Conservation (phyloP, 2,329 filamentous ascomycete genomes). For the Calonectria leucothoes region DNA sequence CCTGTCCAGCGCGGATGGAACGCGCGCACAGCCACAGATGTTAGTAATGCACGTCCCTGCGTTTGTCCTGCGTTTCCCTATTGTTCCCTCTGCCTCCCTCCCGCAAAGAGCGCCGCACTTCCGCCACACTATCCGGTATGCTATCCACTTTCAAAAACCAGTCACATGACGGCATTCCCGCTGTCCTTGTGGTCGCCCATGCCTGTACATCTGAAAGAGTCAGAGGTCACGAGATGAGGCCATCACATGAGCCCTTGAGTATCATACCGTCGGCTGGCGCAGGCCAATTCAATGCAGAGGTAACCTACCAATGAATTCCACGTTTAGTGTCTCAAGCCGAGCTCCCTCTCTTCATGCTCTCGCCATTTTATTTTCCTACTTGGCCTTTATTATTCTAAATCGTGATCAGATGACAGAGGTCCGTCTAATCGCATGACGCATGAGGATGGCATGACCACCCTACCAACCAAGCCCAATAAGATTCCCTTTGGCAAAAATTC, state of each 20-base stretch:
- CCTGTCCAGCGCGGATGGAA: slow-evolving; percentile 26
- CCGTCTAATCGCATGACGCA: slow-evolving; percentile 35
- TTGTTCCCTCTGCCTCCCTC: slow-evolving; percentile 13
- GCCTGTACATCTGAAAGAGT: neutral
- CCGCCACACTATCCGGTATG: slow-evolving; percentile 40
- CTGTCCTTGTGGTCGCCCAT: neutral
- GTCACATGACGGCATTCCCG: slow-evolving; percentile 41
- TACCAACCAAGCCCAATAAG: slow-evolving; percentile 1
- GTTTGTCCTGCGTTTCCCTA: neutral
- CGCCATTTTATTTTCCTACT: neutral
- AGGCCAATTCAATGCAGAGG: slow-evolving; percentile 8
- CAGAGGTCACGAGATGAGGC: slow-evolving; percentile 17
- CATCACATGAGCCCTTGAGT: slow-evolving; percentile 16
- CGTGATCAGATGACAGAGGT: slow-evolving; percentile 8
- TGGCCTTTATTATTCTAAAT: neutral
- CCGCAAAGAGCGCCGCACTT: slow-evolving; percentile 18
- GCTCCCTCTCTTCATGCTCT: slow-evolving; percentile 1
- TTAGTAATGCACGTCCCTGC: slow-evolving; percentile 33
- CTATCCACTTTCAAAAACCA: slow-evolving; percentile 9
- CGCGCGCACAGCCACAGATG: slow-evolving; percentile 39
- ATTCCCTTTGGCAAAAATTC: neutral
- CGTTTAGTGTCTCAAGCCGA: slow-evolving; percentile 6
- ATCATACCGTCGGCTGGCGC: slow-evolving; percentile 12
- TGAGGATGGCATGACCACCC: slow-evolving; percentile 35
- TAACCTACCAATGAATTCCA: slow-evolving; percentile 17